These are phyloP conservation scores for Forsythia viridissima DNA, from an alignment of 257 asterid species.

Conservation along the genomic window DNA sequence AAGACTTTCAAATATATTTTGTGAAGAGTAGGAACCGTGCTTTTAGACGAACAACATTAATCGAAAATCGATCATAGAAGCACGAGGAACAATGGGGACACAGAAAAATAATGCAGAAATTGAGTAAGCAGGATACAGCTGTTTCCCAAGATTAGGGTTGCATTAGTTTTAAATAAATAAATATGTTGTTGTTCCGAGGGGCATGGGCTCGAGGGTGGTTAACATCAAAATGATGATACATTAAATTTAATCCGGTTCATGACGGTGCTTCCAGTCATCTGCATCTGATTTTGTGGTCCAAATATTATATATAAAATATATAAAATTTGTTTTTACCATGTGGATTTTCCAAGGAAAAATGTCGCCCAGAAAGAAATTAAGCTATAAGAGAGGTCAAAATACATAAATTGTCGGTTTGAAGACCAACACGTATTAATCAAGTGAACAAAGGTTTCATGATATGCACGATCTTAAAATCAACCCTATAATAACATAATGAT, in stretches of 20 bases:
- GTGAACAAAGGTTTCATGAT: too few relatives aligned
- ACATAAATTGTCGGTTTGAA: neutral
- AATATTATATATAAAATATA: neutral
- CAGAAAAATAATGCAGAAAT: neutral
- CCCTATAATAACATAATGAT: too few relatives aligned
- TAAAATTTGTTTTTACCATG: too few relatives aligned
- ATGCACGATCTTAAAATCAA: too few relatives aligned
- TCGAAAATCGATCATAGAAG: neutral
- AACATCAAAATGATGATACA: neutral
- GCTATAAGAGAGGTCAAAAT: neutral
- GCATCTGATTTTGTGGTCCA: neutral
- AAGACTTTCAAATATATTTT: too few relatives aligned
- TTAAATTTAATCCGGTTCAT: neutral
- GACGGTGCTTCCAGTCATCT: neutral
- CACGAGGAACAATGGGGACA: neutral
- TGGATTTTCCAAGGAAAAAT: neutral
- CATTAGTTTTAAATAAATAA: neutral
- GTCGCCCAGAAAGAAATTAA: neutral
- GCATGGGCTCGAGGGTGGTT: neutral
- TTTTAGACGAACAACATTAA: too few relatives aligned
- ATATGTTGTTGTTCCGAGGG: neutral
- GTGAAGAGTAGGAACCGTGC: too few relatives aligned
- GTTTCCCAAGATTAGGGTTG: neutral
- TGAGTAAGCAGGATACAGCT: neutral
- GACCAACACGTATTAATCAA: too few relatives aligned